Percentiles rank a stretch among this genome's conserved stretches.
Evolutionary conservation across 768 basidiomycete genomes (phyloP).

Genomic region (Hortiboletus campestris): DNA sequence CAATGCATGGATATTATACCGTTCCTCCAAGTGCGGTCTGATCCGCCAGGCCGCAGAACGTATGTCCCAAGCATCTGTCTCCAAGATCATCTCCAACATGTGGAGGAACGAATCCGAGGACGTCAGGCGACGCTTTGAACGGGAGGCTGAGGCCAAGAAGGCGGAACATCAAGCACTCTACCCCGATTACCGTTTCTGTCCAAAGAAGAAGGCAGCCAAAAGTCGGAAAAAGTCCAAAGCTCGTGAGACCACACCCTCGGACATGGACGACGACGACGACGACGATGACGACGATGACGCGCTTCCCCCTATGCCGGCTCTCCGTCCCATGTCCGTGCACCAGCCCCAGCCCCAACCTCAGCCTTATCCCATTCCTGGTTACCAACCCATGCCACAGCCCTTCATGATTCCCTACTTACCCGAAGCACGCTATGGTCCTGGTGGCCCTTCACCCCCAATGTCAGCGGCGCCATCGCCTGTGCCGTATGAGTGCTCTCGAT

Average conservation of each 20-base stretch:
- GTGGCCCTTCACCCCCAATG: constrained; percentile 52
- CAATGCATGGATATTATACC: constrained; percentile 83
- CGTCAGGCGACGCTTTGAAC: constrained; percentile 51
- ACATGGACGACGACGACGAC: background rate
- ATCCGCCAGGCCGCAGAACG: constrained; percentile 30
- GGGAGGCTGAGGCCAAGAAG: constrained; percentile 51
- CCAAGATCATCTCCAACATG: constrained; percentile 57
- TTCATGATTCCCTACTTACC: constrained; percentile 23
- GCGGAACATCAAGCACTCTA: constrained; percentile 48
- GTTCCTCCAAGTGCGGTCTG: constrained; percentile 50
- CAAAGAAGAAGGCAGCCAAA: constrained; percentile 52
- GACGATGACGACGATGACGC: background rate
- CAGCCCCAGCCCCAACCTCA: background rate
- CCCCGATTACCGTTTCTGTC: constrained; percentile 58
- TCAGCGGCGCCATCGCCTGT: constrained; percentile 51
- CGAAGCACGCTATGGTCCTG: constrained; percentile 32
- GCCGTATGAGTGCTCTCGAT: constrained; percentile 8
- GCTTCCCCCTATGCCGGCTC: background rate
- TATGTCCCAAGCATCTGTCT: constrained; percentile 59
- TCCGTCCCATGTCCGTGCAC: background rate
- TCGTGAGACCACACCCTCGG: constrained; percentile 17
- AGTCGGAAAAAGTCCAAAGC: constrained; percentile 25
- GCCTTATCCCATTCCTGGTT: background rate
- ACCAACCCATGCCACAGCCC: constrained; percentile 17
- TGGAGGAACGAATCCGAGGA: constrained; percentile 58